Evolutionary conservation across 2,329 filamentous ascomycete species (phyloP), one percentile per base, ranked within the genome.

Genomic region (Penicillium occitanis): DNA sequence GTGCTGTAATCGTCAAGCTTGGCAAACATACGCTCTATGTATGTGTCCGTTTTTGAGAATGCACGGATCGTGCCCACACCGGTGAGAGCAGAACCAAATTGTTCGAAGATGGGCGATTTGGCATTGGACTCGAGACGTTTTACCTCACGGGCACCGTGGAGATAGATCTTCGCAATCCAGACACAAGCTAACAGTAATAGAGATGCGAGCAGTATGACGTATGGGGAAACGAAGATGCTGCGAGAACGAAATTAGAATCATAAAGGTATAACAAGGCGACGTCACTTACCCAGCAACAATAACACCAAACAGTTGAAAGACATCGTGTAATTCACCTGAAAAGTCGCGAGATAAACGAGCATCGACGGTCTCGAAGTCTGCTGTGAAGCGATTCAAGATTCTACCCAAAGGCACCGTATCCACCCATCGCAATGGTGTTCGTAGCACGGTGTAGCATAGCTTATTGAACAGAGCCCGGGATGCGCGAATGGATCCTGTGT

Each of bases 71-170:
- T 93, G 1, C 87, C 83, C 19, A 95, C 86, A 5, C 91, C 91
- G 0, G 86, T 85, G 10, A 94, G 83, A 0, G 90, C 87, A 0
- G 90, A 88, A 11, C 88, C 89, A 71, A 94, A 93, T 68, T 91
- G 88, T 74, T 94, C 91, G 71, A 92, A 93, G 0, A 94, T 87
- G 0, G 91, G 91, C 0, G 88, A 91, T 76, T 92, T 93, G 64
- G 87, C 86, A 2, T 85, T 91, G 69, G 88, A 91, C 75, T 94
- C 91, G 0, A 94, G 84, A 5, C 91, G 84, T 78, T 93, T 94
- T 68, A 90, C 84, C 37, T 92, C 90, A 46, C 91, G 84, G 0
- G 91, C 90, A 0, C 86, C 90, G n/a, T 84, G 79, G 5, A 95
- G 82, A 72, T 91, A 95, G 42, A 80, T 81, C 6, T 82, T 72